Conservation (phyloP, 345 rosid species). For the Trapa bicornis region DNA sequence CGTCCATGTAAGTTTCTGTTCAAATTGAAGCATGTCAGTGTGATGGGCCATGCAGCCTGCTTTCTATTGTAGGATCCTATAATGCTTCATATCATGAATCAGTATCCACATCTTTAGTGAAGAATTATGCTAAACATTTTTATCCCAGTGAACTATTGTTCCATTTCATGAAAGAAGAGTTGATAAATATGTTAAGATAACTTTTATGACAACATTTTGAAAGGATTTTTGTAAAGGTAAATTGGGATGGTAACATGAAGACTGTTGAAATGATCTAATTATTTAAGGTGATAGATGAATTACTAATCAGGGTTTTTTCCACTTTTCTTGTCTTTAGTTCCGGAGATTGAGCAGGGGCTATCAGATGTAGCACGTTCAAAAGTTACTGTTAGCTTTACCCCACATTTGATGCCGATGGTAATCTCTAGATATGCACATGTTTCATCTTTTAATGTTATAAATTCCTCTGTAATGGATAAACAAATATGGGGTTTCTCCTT, state of each 20-base stretch:
- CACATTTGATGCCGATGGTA: slow-evolving; percentile 99
- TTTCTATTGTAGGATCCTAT: neutral
- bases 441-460: slow-evolving; percentile 1
- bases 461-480: neutral
- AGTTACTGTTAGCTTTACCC: slow-evolving; percentile 87
- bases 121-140: neutral
- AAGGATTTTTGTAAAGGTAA: no score
- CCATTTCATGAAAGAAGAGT: neutral
- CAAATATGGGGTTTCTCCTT: slow-evolving; percentile 2
- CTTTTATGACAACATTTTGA: neutral
- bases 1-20: neutral
- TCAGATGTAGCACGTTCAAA: slow-evolving; percentile 58
- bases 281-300: neutral
- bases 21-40: neutral
- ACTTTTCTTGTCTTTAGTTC: slow-evolving; percentile 41
- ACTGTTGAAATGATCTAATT: neutral
- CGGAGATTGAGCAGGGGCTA: slow-evolving; percentile 95
- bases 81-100: neutral
- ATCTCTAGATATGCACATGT: neutral
- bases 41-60: neutral
- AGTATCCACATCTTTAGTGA: neutral
- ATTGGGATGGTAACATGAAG: neutral
- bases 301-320: neutral
- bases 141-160: neutral
- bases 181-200: neutral